These are phyloP conservation scores for Nakaseomyces uthaithaninus DNA, from an alignment of 1,139 yeast genomes.

Conservation along the genomic window DNA sequence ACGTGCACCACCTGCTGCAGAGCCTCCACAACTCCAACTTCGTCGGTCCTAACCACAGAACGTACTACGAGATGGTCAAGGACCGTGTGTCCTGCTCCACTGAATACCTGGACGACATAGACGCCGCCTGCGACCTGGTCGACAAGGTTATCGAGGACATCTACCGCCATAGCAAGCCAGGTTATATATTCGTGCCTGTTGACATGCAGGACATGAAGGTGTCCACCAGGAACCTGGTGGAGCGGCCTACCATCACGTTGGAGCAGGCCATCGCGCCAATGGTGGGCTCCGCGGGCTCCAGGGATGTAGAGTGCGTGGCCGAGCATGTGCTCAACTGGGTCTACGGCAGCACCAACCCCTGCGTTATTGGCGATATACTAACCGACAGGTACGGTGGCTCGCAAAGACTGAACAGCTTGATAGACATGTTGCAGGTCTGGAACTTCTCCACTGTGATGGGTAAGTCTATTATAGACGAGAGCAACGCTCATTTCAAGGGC, in stretches of 20 bases:
- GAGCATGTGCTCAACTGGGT: slow-evolving; percentile 42
- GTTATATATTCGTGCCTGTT: slow-evolving; percentile 66
- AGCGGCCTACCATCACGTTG: slow-evolving; percentile 29
- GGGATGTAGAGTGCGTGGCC: slow-evolving; percentile 37
- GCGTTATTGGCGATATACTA: slow-evolving; percentile 58
- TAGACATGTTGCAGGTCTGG: slow-evolving; percentile 36
- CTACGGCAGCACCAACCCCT: slow-evolving; percentile 48
- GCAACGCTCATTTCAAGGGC: slow-evolving; percentile 51
- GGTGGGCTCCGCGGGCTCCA: slow-evolving; percentile 26
- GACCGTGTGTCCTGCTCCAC: slow-evolving; percentile 50
- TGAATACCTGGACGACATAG: slow-evolving; percentile 46
- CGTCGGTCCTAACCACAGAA: slow-evolving; percentile 48
- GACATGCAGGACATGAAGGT: slow-evolving; percentile 53
- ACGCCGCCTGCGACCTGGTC: slow-evolving; percentile 45
- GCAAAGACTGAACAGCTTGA: slow-evolving; percentile 38
- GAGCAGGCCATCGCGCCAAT: slow-evolving; percentile 17
- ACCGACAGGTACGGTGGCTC: slow-evolving; percentile 45
- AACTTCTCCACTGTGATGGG: slow-evolving; percentile 27
- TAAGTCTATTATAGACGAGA: slow-evolving; percentile 50
- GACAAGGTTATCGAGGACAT: slow-evolving; percentile 58
- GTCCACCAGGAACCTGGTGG: slow-evolving; percentile 29
- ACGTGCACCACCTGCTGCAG: slow-evolving; percentile 70
- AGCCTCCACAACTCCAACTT: slow-evolving; percentile 43
- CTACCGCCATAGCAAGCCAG: slow-evolving; percentile 59
- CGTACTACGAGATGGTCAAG: slow-evolving; percentile 54